A percentile compares a stretch with the other conserved stretches of the same genome.
phyloP scores from a whole-genome alignment of 768 basidiomycete species.

The Rubroboletus pulcherrimus region DNA sequence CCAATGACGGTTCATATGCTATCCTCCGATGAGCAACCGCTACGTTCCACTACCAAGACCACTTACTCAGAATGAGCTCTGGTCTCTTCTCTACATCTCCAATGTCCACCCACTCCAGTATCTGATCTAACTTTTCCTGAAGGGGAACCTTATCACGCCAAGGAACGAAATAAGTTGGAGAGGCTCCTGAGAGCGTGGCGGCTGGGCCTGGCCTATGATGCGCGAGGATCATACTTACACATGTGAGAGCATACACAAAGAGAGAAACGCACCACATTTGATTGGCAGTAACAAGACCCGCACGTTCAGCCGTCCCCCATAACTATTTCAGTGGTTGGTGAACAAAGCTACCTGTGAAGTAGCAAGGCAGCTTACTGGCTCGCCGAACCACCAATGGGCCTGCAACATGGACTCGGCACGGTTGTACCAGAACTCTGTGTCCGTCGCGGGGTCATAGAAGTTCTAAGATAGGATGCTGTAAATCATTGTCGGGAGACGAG shows the following conservation, averaged over 20 bases:
- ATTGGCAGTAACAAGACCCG: slow-evolving; percentile 74
- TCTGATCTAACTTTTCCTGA: slow-evolving; percentile 67
- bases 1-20: slow-evolving; percentile 84
- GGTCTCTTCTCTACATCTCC: slow-evolving; percentile 62
- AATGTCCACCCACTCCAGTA: slow-evolving; percentile 81
- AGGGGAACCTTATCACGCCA: slow-evolving; percentile 63
- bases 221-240: background rate
- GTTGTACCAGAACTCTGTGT: slow-evolving; percentile 71
- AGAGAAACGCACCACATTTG: slow-evolving; percentile 76
- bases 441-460: slow-evolving; percentile 75
- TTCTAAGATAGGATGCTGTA: slow-evolving; percentile 44
- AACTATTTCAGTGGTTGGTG: slow-evolving; percentile 46
- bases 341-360: background rate
- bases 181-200: slow-evolving; percentile 56
- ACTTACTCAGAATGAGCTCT: slow-evolving; percentile 69
- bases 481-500: background rate
- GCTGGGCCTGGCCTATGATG: slow-evolving; percentile 76
- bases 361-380: slow-evolving; percentile 60
- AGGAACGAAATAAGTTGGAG: slow-evolving; percentile 74
- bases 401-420: slow-evolving; percentile 57
- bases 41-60: background rate
- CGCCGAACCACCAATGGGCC: slow-evolving; percentile 82
- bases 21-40: background rate
- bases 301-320: slow-evolving; percentile 84
- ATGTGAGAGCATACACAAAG: background rate